Base-by-base conservation (phyloP, 176 grass and related monocot genomes). In the Lolium perenne region DNA sequence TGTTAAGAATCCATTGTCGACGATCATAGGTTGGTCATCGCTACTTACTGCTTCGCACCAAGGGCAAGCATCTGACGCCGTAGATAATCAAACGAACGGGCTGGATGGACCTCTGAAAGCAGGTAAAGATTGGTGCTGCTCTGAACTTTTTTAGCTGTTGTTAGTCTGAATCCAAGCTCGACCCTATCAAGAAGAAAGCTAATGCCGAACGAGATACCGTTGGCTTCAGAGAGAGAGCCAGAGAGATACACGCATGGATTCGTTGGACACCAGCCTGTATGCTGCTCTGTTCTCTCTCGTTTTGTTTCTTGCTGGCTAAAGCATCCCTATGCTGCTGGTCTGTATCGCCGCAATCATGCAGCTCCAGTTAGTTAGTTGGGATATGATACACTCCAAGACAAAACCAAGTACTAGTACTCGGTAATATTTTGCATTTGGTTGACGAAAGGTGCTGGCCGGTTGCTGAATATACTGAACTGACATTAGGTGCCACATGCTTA, bases 211-310 rank as follows among this genome's bases (percentile, higher is more conserved):
- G 13, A 69, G 47, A 16, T 69, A 10, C 17, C 53, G 62, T 68
- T 81, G 79, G 40, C 32, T 83, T 26, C 38, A 83, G 15, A 18
- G 38, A 23, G 4, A 46, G 50, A 59, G 9, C n/a, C 8, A 45
- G 41, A 10, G 5, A 43, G 53, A 17, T 61, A 47, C 48, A 66
- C 17, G 17, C 23, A 60, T 62, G 82, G 15, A 22, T 76, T 38
- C 23, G 70, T 76, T 65, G 82, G 70, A 76, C 71, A 76, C 71
- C 57, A 63, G 64, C 75, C 56, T 74, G 87, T 79, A 55, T 63
- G 26, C 68, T 71, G 60, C 51, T 10, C 41, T 81, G 38, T 78
- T 55, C 48, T 32, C 1, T n/a, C 20, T 74, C 13, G 5, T 20
- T 66, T 53, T 84, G 10, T 13, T 48, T 14, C 16, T 2, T 38